Conservation (phyloP, 306 rosid genomes). For the Cyclanthera cordifolia region DNA sequence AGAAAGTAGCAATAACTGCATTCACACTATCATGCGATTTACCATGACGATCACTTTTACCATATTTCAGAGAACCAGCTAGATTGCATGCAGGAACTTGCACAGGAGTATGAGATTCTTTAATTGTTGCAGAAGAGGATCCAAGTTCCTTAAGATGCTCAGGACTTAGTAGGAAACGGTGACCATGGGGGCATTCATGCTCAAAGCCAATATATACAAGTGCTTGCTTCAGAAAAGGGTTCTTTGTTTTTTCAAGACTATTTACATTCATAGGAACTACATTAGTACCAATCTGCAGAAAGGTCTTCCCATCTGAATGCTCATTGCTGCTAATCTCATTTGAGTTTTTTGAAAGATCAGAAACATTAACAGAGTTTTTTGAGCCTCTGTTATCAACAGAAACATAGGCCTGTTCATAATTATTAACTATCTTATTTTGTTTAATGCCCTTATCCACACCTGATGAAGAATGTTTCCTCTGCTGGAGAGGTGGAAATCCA, state of each 20-base stretch:
- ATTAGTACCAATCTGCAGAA: slow-evolving; percentile 58
- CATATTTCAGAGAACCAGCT: slow-evolving; percentile 31
- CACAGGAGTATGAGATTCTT: slow-evolving; percentile 41
- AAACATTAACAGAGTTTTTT: slow-evolving; percentile 35
- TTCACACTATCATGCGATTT: slow-evolving; percentile 43
- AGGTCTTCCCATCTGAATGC: slow-evolving; percentile 34
- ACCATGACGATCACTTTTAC: slow-evolving; percentile 35
- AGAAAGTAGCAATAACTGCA: slow-evolving; percentile 28
- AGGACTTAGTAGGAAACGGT: slow-evolving; percentile 67
- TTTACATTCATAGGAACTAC: slow-evolving; percentile 54
- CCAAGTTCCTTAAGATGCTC: slow-evolving; percentile 71
- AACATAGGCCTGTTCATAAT: slow-evolving; percentile 27
- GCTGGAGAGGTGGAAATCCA: slow-evolving; percentile 81
- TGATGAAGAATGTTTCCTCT: slow-evolving; percentile 35
- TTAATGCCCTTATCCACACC: slow-evolving; percentile 45
- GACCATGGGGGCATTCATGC: slow-evolving; percentile 92
- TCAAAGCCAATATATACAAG: slow-evolving; percentile 69
- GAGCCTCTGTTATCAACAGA: slow-evolving; percentile 25
- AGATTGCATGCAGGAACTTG: slow-evolving; percentile 29
- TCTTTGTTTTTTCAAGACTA: slow-evolving; percentile 35
- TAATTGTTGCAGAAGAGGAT: slow-evolving; percentile 34
- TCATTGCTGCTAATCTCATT: slow-evolving; percentile 26
- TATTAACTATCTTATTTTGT: slow-evolving; percentile 39
- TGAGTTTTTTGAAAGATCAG: slow-evolving; percentile 24
- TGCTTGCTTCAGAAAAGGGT: slow-evolving; percentile 34